phyloP scores from a whole-genome alignment of 2,329 filamentous ascomycete species.

The Neopestalotiopsis sp. region DNA sequence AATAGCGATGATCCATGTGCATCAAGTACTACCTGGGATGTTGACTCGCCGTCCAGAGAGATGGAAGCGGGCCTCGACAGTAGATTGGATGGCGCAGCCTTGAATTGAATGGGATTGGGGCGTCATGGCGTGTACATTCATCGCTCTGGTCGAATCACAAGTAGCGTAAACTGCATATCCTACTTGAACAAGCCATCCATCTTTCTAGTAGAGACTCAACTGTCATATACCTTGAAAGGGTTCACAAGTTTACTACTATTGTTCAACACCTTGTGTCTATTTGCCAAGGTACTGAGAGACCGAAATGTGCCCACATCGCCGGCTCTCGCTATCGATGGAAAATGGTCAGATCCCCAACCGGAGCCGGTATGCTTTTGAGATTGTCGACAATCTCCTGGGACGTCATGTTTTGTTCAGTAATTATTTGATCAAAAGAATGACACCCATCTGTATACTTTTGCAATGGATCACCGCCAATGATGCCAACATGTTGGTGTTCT shows the following conservation, averaged over 20 bases:
- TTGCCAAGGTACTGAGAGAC: conserved; percentile 4
- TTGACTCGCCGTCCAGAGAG: no score
- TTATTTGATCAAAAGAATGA: conserved; percentile 82
- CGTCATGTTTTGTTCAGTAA: conserved; percentile 73
- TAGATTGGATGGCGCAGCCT: no score
- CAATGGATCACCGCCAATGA: conserved; percentile 50
- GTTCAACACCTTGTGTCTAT: neutral
- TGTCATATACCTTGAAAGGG: no score
- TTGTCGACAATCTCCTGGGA: conserved; percentile 74
- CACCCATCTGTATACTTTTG: conserved; percentile 74
- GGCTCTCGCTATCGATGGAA: conserved; percentile 51
- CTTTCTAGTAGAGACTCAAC: no score
- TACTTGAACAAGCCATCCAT: no score
- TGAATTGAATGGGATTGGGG: no score
- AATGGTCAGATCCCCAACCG: conserved; percentile 58
- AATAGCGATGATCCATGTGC: neutral
- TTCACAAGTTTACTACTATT: no score
- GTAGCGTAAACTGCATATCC: no score
- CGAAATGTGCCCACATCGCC: conserved; percentile 4
- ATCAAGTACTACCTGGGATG: no score
- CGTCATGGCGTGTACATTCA: no score
- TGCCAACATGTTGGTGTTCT: conserved; percentile 34
- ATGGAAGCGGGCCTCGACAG: no score
- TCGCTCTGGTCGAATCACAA: no score
- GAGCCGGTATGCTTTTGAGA: conserved; percentile 62